These are phyloP conservation scores for Hypoxylon sp. DNA, from an alignment of 2,329 filamentous ascomycete genomes.

Conservation along the genomic window DNA sequence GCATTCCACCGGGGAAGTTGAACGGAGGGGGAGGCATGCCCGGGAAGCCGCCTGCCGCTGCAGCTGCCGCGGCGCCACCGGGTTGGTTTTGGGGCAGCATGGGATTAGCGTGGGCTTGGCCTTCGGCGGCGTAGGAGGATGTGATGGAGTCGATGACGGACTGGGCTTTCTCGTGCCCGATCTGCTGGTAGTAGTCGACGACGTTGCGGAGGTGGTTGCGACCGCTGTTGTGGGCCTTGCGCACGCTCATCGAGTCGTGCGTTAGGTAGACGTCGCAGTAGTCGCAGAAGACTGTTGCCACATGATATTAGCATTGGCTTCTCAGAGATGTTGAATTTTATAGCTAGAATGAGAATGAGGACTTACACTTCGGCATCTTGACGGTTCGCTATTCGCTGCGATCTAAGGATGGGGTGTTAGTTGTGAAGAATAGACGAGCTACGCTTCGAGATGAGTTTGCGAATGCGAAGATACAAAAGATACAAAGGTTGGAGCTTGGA, in stretches of 20 bases:
- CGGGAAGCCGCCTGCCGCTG: slow-evolving; percentile 52
- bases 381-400: slow-evolving; percentile 22
- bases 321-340: slow-evolving; percentile 12
- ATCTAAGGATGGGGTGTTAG: slow-evolving; percentile 23
- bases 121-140: slow-evolving; percentile 93
- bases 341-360: slow-evolving; percentile 48
- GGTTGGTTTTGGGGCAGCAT: slow-evolving; percentile 81
- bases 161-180: slow-evolving; percentile 98
- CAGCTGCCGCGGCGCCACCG: slow-evolving; percentile 56
- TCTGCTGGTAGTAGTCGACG: slow-evolving; percentile 98
- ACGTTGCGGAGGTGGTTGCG: slow-evolving; percentile 98
- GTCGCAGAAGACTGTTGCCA: slow-evolving; percentile 81
- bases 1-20: slow-evolving; percentile 70
- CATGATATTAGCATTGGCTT: slow-evolving; percentile 38
- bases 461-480: slow-evolving; percentile 31
- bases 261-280: slow-evolving; percentile 99
- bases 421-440: slow-evolving; percentile 8
- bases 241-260: slow-evolving; percentile 99
- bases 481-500: slow-evolving; percentile 20
- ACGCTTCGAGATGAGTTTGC: slow-evolving; percentile 21
- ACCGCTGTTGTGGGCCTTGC: slow-evolving; percentile 97
- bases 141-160: slow-evolving; percentile 99
- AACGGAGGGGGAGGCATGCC: slow-evolving; percentile 64
- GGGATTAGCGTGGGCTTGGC: slow-evolving; percentile 86
- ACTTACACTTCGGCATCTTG: slow-evolving; percentile 86